Evolutionary conservation across 2,329 filamentous ascomycete genomes (phyloP), one percentile per base, ranked within the genome.

Genomic region (Pseudocercospora cruenta): DNA sequence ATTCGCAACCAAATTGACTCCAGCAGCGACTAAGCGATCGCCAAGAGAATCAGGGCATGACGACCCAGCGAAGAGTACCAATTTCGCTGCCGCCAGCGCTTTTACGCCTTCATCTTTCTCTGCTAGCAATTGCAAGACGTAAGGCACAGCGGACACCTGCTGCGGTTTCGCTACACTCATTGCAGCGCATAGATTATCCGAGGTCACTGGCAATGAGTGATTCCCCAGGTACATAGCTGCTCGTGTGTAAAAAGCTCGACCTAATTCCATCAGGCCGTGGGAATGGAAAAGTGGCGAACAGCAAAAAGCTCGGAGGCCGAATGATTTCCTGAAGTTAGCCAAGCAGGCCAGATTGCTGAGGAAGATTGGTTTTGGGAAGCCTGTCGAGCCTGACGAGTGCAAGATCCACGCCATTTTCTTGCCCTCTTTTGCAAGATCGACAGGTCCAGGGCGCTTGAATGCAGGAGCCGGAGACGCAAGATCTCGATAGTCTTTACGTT

Each of bases 61-160:
- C 43, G 71, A 73, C 2, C 77, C 77, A 28, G 69, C 76, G 55
- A 74, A 78, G 28, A 77, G 69, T 1, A 78, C 76, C 24, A 77
- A 63, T 12, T 74, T 70, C 7, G 73, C 66, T 21, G 63, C 67
- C 3, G 73, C 72, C 14, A 78, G 66, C 14, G 69, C 66, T 22
- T 69, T 60, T 16, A 77, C 70, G 24, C 88, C 89, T 19, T 84
- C 81, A 0, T 84, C 78, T 0, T 83, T 82, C 72, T 91, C 89
- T 0, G 84, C 83, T 0, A 91, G 79, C 0, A 91, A 77, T 71
- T 90, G 90, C 19, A 91, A 75, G 0, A 86, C 84, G 69, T 90
- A 91, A 0, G 89, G 88, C 0, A 91, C 88, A 12, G 71, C 72
- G 2, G 81, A 83, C 64, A 88, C 84, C 33, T 90, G 84, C 61